Evolutionary conservation across 306 rosid species (phyloP).

Genomic region (Trichosanthes truncata): DNA sequence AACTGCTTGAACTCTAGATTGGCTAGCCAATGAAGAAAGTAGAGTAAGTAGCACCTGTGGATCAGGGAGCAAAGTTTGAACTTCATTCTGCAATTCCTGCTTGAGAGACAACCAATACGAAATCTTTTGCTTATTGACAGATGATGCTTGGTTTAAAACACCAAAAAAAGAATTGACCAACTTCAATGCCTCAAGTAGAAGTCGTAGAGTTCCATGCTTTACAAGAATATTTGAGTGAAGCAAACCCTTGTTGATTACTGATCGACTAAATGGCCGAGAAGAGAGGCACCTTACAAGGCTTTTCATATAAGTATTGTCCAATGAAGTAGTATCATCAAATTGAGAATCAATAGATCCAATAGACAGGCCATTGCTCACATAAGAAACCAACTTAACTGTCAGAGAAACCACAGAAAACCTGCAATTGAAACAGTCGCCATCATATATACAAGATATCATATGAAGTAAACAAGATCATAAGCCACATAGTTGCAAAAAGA

Average conservation of each 20-base stretch:
- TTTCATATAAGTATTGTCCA: constrained; percentile 32
- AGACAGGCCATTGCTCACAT: constrained; percentile 33
- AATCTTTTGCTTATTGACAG: constrained; percentile 14
- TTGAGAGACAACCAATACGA: constrained; percentile 28
- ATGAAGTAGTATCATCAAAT: constrained; percentile 18
- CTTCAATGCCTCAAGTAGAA: constrained; percentile 67
- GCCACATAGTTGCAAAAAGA: constrained; percentile 2
- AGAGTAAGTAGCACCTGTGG: constrained; percentile 58
- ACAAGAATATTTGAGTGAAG: constrained; percentile 56
- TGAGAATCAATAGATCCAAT: constrained; percentile 38
- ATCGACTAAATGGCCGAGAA: constrained; percentile 64
- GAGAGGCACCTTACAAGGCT: constrained; percentile 56
- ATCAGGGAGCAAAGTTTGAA: constrained; percentile 70
- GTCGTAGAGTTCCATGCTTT: constrained; percentile 72
- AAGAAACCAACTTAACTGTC: constrained; percentile 55
- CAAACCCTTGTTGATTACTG: constrained; percentile 70
- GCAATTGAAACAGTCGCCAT: constrained; percentile 35
- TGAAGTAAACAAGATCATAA: neutral
- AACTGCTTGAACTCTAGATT: constrained; percentile 27
- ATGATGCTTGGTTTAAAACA: constrained; percentile 27
- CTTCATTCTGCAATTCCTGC: constrained; percentile 60
- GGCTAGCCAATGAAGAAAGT: constrained; percentile 49
- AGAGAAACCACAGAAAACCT: constrained; percentile 57
- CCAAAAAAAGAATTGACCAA: constrained; percentile 48
- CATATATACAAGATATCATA: neutral